Base-by-base conservation (phyloP, 2,329 filamentous ascomycete genomes). In the Aschersonia sp. region DNA sequence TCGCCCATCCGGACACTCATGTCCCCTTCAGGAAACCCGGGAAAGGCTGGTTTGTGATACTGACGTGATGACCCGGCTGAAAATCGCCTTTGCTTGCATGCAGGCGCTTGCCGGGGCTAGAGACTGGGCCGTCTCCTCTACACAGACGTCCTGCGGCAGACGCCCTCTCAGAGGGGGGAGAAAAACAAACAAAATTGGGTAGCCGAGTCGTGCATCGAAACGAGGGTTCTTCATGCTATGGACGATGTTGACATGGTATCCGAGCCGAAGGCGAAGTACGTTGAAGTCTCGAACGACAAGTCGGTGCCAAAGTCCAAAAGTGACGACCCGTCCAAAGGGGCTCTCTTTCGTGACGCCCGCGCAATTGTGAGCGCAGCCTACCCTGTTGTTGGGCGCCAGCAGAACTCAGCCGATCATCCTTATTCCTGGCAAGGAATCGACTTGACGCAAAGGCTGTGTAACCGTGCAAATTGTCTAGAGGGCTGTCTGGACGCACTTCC, bases 51-150 rank as follows among this genome's bases (percentile, higher is more conserved):
- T 12, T n/a, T 22, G 35, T 37, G 35, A 12, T 12, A 37, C 12
- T 12, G 35, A 37, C 35, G 12, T 8, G 14, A 22, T 12, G 14
- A 43, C 5, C 5, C 8, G 40, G 45, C 45, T 46, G 12, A 35
- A 37, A 39, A 30, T 41, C 12, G 37, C 22, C 45, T 37, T 46
- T 40, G 41, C 47, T 35, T 46, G 47, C 48, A 44, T 45, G 45
- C 42, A 46, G 48, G 50, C 49, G 51, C 51, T 52, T 51, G 47
- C 47, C 41, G 12, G 11, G 46, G 49, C 40, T 46, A 43, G 46
- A 47, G 43, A 44, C 47, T 50, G 46, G 48, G 50, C 44, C 53
- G 48, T 49, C 43, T 46, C 45, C 46, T 43, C 43, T 22, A 22
- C 22, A 22, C 46, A 50, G 46, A 30, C 41, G 46, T 30, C 33